Evolutionary conservation across 139 green algal species (phyloP), one percentile per base, ranked within the genome.

Genomic region (Volvox africanus): DNA sequence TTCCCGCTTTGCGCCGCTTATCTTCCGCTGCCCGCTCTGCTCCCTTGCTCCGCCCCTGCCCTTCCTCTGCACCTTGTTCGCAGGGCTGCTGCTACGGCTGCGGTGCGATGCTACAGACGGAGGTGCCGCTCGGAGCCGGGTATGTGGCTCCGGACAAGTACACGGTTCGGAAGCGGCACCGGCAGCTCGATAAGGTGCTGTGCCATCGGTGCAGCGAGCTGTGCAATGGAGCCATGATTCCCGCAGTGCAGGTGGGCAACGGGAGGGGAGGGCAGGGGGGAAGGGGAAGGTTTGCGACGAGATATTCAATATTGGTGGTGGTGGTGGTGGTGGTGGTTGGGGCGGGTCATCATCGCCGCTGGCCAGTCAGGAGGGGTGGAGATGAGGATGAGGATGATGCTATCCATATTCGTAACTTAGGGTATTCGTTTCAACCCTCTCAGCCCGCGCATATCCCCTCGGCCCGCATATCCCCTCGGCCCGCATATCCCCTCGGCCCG

Each of bases 61-160:
- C 35, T 1, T 14, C 28, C 28, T 6, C 13, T 61, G 28, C 24
- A 19, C 61, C 16, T 1, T 76, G 6, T 20, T n/a, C 80, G 28
- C 91, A 96, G 90, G 94, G 93, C 1, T 90, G 88, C 88, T 99
- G 97, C 93, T 99, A 99, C 89, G 97, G 97, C 30, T 99, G 97
- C 79, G 97, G 97, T 11, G 82, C 94, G 0, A 16, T 33, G 17
- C 86, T 99, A 86, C 97, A 99, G 87, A 94, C 89, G 18, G 28
- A 87, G 0, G 80, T 94, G 16, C 76, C 93, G 1, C 28, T 81
- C 24, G 91, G 92, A 14, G 78, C 95, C 21, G 97, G 97, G 5
- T 98, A 95, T 89, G 95, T 99, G 32, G 44, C 92, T 1, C 79
- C 75, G 0, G 96, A 96, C 22, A 96, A 94, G 80, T 98, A 96